A percentile compares a stretch with the other conserved stretches of the same genome.
phyloP scores from a whole-genome alignment of 2,329 filamentous ascomycete genomes.

The Mollisia scopiformis region DNA sequence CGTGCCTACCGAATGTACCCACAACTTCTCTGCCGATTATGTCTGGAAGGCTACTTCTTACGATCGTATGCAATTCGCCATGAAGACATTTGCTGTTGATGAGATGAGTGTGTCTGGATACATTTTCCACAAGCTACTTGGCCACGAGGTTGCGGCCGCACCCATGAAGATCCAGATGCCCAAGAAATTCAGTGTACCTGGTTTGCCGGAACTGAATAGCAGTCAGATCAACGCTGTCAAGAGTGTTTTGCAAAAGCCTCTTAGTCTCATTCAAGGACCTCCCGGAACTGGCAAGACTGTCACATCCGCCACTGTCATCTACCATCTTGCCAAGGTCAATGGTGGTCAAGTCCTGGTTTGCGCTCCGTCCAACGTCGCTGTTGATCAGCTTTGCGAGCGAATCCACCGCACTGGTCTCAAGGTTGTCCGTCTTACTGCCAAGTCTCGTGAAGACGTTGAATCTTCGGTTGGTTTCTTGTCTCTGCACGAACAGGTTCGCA shows the following conservation, averaged over 20 bases:
- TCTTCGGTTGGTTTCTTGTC: conserved; percentile 97
- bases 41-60: conserved; percentile 99
- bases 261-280: conserved; percentile 95
- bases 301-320: conserved; percentile 97
- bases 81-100: conserved; percentile 98
- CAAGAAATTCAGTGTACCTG: conserved; percentile 95
- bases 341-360: conserved; percentile 95
- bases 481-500: conserved; percentile 93
- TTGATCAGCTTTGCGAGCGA: conserved; percentile 96
- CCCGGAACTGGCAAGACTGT: conserved; percentile 98
- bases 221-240: conserved; percentile 98
- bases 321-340: conserved; percentile 94
- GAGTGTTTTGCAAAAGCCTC: conserved; percentile 87
- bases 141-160: conserved; percentile 90
- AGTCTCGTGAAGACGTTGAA: conserved; percentile 97
- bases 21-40: conserved; percentile 98
- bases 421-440: conserved; percentile 96
- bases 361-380: conserved; percentile 96
- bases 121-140: conserved; percentile 95
- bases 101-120: conserved; percentile 99
- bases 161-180: conserved; percentile 96
- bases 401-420: conserved; percentile 95
- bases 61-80: conserved; percentile 97
- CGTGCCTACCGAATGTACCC: conserved; percentile 92
- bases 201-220: conserved; percentile 89